These are phyloP conservation scores for Venturia asperata DNA, from an alignment of 2,329 filamentous ascomycete species.

Conservation along the genomic window DNA sequence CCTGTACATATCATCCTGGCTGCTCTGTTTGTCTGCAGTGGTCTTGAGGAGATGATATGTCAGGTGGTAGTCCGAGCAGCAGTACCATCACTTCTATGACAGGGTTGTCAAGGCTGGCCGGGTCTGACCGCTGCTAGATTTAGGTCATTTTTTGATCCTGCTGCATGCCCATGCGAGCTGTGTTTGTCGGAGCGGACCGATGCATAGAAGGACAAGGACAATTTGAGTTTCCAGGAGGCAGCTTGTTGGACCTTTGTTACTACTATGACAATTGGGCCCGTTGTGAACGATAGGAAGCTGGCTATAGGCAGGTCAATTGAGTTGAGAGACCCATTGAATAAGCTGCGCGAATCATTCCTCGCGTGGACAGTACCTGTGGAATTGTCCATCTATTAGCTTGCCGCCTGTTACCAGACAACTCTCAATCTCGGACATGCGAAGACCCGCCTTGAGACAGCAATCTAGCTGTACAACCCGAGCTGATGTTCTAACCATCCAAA, in stretches of 20 bases:
- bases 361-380: background rate
- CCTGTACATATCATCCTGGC: slow-evolving; percentile 9
- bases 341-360: slow-evolving; percentile 8
- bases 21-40: slow-evolving; percentile 9
- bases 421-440: slow-evolving; percentile 3
- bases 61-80: slow-evolving; percentile 6
- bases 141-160: slow-evolving; percentile 9
- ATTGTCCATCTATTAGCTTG: background rate
- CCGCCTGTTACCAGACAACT: slow-evolving; percentile 14
- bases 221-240: slow-evolving; percentile 10
- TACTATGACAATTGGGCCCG: background rate
- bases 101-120: slow-evolving; percentile 3
- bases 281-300: background rate
- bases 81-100: background rate
- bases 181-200: slow-evolving; percentile 10
- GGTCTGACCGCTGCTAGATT: background rate
- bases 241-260: slow-evolving; percentile 4
- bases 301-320: slow-evolving; percentile 11
- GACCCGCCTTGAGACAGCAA: slow-evolving; percentile 4
- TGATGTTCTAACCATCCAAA: slow-evolving; percentile 3
- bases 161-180: slow-evolving; percentile 6
- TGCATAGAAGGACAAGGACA: slow-evolving; percentile 6
- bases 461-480: slow-evolving; percentile 5
- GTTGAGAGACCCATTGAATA: background rate
- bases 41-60: slow-evolving; percentile 7